These are phyloP conservation scores for Venturia aucupariae DNA, from an alignment of 2,329 filamentous ascomycete species.

Conservation along the genomic window DNA sequence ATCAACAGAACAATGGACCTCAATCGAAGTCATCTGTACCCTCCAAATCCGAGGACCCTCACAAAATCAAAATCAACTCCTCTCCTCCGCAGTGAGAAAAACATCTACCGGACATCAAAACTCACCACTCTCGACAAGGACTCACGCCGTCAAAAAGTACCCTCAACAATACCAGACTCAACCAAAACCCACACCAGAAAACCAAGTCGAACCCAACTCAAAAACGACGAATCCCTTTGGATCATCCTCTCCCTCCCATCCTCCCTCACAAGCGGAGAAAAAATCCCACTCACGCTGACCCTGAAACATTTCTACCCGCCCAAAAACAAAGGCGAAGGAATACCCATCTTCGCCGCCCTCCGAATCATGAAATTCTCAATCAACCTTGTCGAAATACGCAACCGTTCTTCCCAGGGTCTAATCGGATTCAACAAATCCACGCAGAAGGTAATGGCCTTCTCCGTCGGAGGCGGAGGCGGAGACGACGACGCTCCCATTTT, in stretches of 20 bases:
- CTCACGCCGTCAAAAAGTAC: neutral
- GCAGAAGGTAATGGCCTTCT: neutral
- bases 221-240: neutral
- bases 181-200: neutral
- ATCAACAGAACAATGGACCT: neutral
- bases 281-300: neutral
- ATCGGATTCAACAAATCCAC: neutral
- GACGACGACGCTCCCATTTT: neutral
- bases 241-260: neutral
- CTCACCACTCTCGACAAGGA: neutral
- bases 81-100: constrained; percentile 1
- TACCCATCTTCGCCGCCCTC: neutral
- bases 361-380: neutral
- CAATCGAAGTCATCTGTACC: neutral
- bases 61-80: constrained; percentile 1
- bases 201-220: neutral
- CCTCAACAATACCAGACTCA: neutral
- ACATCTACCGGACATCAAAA: neutral
- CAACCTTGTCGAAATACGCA: neutral
- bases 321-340: neutral
- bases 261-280: neutral
- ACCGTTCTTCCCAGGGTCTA: neutral
- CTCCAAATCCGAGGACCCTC: neutral
- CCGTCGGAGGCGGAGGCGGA: neutral
- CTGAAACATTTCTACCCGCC: neutral